Evolutionary conservation across 306 rosid species (phyloP).

Genomic region (Comarum palustre): DNA sequence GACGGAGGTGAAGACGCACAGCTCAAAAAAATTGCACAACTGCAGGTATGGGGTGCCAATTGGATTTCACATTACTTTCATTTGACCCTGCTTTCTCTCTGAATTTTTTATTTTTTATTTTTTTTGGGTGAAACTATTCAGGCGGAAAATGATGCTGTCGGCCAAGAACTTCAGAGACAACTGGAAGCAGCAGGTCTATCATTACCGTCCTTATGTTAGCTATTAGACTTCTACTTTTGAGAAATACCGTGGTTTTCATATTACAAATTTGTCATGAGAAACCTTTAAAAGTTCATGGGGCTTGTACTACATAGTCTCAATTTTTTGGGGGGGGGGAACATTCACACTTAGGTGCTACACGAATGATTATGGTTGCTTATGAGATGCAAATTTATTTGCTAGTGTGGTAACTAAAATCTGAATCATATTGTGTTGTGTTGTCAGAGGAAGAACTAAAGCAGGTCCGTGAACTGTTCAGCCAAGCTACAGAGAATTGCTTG

Average conservation of each 20-base stretch:
- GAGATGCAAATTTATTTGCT: neutral
- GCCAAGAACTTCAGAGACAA: slow-evolving; percentile 87
- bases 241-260: neutral
- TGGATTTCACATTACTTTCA: slow-evolving; percentile 3
- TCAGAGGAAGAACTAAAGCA: slow-evolving; percentile 69
- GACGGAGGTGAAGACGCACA: slow-evolving; percentile 82
- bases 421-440: slow-evolving; percentile 33
- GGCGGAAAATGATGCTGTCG: slow-evolving; percentile 82
- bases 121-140: slow-evolving; percentile 23
- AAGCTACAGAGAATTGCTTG: slow-evolving; percentile 80
- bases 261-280: neutral
- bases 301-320: neutral
- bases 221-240: neutral
- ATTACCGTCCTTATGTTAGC: slow-evolving; percentile 21
- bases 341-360: neutral
- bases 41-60: slow-evolving; percentile 53
- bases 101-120: neutral
- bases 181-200: slow-evolving; percentile 85
- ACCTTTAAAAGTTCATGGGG: neutral
- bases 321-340: neutral
- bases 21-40: slow-evolving; percentile 69
- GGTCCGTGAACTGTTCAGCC: slow-evolving; percentile 67
- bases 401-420: slow-evolving; percentile 9
- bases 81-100: neutral
- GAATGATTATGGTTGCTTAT: neutral